Conservation (phyloP, 176 grass and related monocot species). For the Lolium rigidum region DNA sequence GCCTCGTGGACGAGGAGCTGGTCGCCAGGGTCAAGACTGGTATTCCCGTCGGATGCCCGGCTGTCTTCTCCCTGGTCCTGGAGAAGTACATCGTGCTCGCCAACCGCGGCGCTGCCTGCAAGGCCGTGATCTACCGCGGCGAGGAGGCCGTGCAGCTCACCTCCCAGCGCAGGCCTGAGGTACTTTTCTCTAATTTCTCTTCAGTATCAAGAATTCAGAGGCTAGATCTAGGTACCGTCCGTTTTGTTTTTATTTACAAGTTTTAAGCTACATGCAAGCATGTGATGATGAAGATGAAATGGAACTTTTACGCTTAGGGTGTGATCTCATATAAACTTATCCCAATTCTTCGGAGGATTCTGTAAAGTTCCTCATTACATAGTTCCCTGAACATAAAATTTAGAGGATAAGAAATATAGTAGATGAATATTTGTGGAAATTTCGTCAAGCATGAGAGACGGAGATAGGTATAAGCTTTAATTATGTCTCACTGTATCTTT, state of each 20-base stretch:
- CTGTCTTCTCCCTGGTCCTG: background rate
- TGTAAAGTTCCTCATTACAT: too few relatives aligned
- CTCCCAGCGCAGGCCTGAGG: background rate
- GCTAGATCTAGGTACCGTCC: background rate
- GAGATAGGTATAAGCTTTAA: too few relatives aligned
- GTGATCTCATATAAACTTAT: too few relatives aligned
- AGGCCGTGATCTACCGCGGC: conserved; percentile 17
- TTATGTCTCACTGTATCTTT: too few relatives aligned
- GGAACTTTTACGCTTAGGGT: too few relatives aligned
- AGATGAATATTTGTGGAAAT: too few relatives aligned
- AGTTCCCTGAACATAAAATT: too few relatives aligned
- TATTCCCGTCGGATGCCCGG: background rate
- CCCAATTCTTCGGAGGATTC: too few relatives aligned
- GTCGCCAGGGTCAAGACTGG: background rate
- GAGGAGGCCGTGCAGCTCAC: background rate
- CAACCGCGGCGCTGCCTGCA: background rate
- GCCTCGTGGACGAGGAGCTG: background rate
- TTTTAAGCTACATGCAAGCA: background rate
- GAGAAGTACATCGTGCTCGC: conserved; percentile 19
- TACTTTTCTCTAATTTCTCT: background rate
- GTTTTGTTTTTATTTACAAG: background rate
- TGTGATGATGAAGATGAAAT: too few relatives aligned
- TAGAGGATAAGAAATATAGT: too few relatives aligned
- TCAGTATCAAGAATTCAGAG: background rate
- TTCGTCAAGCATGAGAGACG: too few relatives aligned